Conservation (phyloP, 2,329 filamentous ascomycete species). For the Endoconidiophora laricicola region DNA sequence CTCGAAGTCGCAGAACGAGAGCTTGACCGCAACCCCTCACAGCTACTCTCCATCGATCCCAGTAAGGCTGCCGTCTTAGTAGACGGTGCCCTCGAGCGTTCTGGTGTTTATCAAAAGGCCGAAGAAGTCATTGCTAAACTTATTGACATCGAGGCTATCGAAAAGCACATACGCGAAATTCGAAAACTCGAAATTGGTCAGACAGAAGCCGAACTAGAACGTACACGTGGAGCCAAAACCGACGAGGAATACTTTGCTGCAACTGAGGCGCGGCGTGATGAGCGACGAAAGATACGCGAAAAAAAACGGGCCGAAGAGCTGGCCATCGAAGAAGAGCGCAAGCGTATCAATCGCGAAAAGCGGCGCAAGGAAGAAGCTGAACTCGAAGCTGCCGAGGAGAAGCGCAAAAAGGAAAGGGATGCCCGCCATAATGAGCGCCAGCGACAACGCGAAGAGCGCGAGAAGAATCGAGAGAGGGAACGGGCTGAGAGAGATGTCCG, state of each 20-base stretch:
- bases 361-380: slow-evolving; percentile 33
- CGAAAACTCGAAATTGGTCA: slow-evolving; percentile 51
- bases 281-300: slow-evolving; percentile 44
- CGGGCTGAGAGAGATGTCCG: slow-evolving; percentile 21
- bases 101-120: slow-evolving; percentile 57
- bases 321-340: slow-evolving; percentile 45
- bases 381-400: slow-evolving; percentile 31
- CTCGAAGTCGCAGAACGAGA: slow-evolving; percentile 56
- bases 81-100: slow-evolving; percentile 61
- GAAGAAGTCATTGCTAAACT: slow-evolving; percentile 49
- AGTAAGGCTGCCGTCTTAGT: slow-evolving; percentile 59
- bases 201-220: slow-evolving; percentile 50
- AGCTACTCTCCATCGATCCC: slow-evolving; percentile 56
- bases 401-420: slow-evolving; percentile 33
- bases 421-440: slow-evolving; percentile 34
- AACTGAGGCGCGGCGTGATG: slow-evolving; percentile 40
- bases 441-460: slow-evolving; percentile 39
- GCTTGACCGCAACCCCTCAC: slow-evolving; percentile 55
- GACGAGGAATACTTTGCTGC: slow-evolving; percentile 59
- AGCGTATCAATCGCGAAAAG: slow-evolving; percentile 39
- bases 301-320: slow-evolving; percentile 42
- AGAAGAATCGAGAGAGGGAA: slow-evolving; percentile 25
- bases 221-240: slow-evolving; percentile 48
- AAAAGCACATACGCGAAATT: slow-evolving; percentile 51
- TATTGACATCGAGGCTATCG: slow-evolving; percentile 52